Evolutionary conservation across 768 basidiomycete genomes (phyloP).

Genomic region (Krasilnikovozyma curviuscula): DNA sequence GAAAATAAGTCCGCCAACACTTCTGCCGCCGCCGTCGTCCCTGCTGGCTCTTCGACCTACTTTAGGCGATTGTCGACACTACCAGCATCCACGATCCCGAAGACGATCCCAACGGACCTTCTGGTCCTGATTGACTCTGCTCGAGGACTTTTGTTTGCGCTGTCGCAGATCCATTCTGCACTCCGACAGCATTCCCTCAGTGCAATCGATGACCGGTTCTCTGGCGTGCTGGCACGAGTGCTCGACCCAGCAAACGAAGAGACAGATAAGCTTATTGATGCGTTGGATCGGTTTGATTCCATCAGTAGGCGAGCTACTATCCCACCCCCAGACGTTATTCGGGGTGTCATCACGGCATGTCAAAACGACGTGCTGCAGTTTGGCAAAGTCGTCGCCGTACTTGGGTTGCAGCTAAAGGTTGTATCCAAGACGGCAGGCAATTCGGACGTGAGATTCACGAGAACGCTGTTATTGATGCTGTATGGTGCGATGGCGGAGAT

Average conservation of each 20-base stretch:
- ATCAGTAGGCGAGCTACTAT: conserved; percentile 43
- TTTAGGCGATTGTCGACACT: conserved; percentile 77
- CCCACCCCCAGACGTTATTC: conserved; percentile 54
- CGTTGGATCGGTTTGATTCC: conserved; percentile 78
- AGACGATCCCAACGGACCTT: conserved; percentile 50
- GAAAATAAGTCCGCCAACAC: background rate
- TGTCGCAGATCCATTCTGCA: conserved; percentile 76
- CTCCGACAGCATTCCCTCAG: conserved; percentile 71
- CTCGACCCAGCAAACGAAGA: conserved; percentile 65
- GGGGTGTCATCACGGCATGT: conserved; percentile 60
- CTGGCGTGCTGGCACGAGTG: conserved; percentile 60
- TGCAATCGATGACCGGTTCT: conserved; percentile 61
- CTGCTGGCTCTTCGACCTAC: conserved; percentile 34
- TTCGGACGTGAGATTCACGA: conserved; percentile 58
- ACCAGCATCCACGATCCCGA: conserved; percentile 40
- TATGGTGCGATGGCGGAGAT: conserved; percentile 82
- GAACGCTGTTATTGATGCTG: conserved; percentile 67
- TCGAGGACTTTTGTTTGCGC: conserved; percentile 74
- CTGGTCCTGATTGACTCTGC: conserved; percentile 63
- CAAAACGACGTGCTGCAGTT: conserved; percentile 66
- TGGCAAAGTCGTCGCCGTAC: conserved; percentile 66
- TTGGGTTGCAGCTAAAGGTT: conserved; percentile 62
- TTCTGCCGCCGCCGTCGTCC: background rate
- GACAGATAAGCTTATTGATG: conserved; percentile 64
- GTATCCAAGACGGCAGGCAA: conserved; percentile 33